These are phyloP conservation scores for Pichia rugopelliculosa DNA, from an alignment of 805 yeast species.

Conservation along the genomic window DNA sequence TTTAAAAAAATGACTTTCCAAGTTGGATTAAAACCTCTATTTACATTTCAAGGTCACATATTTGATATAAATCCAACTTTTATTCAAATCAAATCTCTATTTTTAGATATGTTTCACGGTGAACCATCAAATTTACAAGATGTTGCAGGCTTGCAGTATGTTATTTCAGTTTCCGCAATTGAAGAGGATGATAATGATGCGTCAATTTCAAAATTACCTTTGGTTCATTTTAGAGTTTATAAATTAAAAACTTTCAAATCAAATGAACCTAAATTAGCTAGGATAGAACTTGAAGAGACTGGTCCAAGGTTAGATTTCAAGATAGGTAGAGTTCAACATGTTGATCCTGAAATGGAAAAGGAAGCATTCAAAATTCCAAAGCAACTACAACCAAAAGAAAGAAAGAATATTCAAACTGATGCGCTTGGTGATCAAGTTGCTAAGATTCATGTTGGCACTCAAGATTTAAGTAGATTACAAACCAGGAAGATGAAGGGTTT, in stretches of 20 bases:
- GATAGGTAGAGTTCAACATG: conserved; percentile 76
- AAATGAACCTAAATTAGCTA: conserved; percentile 76
- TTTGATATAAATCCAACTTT: conserved; percentile 86
- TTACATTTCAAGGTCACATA: conserved; percentile 84
- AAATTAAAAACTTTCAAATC: conserved; percentile 72
- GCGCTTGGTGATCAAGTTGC: conserved; percentile 95
- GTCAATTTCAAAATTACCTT: conserved; percentile 53
- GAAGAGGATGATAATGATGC: conserved; percentile 71
- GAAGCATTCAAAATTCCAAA: conserved; percentile 79
- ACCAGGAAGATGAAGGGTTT: conserved; percentile 99
- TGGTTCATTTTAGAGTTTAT: conserved; percentile 85
- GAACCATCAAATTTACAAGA: conserved; percentile 76
- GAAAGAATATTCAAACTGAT: conserved; percentile 86
- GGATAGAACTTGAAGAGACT: conserved; percentile 89
- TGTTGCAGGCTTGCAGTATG: conserved; percentile 90
- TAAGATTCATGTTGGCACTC: conserved; percentile 91
- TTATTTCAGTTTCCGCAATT: conserved; percentile 72
- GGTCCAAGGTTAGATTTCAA: conserved; percentile 95
- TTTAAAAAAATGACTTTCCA: conserved; percentile 76
- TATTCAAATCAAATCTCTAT: conserved; percentile 78
- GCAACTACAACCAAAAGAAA: conserved; percentile 71
- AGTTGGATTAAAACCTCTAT: conserved; percentile 90
- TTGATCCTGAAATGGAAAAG: conserved; percentile 82
- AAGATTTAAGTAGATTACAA: conserved; percentile 83
- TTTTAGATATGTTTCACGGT: conserved; percentile 86